Base-by-base conservation (phyloP, 257 asterid genomes). In the Thymus mandschuricus region DNA sequence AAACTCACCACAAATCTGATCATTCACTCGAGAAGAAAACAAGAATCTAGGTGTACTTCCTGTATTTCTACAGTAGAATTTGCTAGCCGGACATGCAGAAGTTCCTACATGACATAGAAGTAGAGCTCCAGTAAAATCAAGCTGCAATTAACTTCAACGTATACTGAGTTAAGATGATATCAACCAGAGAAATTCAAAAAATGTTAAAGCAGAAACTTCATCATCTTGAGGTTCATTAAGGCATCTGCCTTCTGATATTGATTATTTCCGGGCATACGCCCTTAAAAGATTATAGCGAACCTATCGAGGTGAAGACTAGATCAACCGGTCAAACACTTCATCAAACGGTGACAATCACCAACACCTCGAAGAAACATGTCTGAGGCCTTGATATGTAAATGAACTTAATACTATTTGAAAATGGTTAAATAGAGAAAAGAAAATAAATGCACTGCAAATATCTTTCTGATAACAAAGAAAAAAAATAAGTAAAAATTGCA, bases 21-120 rank as follows among this genome's bases (percentile, higher is more conserved):
- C 99, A 64, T 91, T 94, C 82, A 94, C 91, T 6, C 76, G 89
- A 66, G 98, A 94, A 38, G 99, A 86, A 78, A 86, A 89, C 87
- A 94, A 74, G 79, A 91, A 94, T 65, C 50, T 78, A 15, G 99
- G 99, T 3, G 79, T 84, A 77, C 97, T 94, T 80, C 99, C 99
- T 46, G 70, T 69, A 84, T 94, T 94, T 78, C 77, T 82, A 79
- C 99, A 94, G 83, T 94, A 94, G 81, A 94, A 94, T 76, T 78
- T 94, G 38, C 97, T 89, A 29, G 81, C 71, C 27, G 99, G 97
- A 78, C 99, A 94, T 44, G 99, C 98, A 7, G 98, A 81, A 78
- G 99, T 94, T 59, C 98, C 99, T 88, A 70, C 69, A 78, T 43
- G 55, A 63, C 72, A 75, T 74, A 61, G 40, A 72, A 43, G 12